Conservation (phyloP, 1,284 basidiomycete genomes). For the Inonotus obliquus region DNA sequence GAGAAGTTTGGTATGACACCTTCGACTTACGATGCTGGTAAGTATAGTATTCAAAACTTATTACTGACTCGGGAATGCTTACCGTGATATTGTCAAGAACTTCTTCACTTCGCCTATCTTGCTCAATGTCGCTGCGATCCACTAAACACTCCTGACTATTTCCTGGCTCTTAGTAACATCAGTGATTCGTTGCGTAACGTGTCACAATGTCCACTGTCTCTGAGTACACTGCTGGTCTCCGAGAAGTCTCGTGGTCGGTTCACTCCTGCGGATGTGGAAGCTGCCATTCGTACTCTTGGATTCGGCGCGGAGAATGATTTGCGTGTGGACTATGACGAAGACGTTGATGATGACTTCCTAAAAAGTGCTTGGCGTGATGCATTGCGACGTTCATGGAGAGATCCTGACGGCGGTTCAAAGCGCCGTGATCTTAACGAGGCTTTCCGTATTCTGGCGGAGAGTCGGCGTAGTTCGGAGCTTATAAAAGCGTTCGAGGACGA, state of each 20-base stretch:
- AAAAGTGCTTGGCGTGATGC: conserved; percentile 63
- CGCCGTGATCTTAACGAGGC: conserved; percentile 56
- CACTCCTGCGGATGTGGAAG: conserved; percentile 45
- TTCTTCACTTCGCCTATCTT: conserved; percentile 69
- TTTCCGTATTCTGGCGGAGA: conserved; percentile 59
- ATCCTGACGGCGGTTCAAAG: conserved; percentile 38
- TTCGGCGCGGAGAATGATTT: conserved; percentile 58
- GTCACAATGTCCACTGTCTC: conserved; percentile 37
- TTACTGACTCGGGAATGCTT: conserved; percentile 1
- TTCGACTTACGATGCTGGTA: conserved; percentile 60
- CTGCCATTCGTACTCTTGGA: conserved; percentile 49
- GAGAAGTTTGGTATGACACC: conserved; percentile 56
- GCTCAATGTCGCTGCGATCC: conserved; percentile 78
- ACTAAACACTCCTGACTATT: conserved; percentile 52
- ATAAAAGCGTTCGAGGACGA: conserved; percentile 49
- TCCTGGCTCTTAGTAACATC: conserved; percentile 50
- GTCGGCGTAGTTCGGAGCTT: conserved; percentile 45
- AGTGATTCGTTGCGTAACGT: conserved; percentile 40
- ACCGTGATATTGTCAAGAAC: conserved; percentile 37
- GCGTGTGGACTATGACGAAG: conserved; percentile 59
- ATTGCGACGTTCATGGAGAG: conserved; percentile 58
- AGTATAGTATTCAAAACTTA: conserved; percentile 17
- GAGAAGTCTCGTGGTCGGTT: conserved; percentile 64
- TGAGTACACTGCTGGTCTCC: conserved; percentile 52
- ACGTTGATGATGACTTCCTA: conserved; percentile 64